Conservation (phyloP, 306 rosid genomes). For the Fragaria ananassa region DNA sequence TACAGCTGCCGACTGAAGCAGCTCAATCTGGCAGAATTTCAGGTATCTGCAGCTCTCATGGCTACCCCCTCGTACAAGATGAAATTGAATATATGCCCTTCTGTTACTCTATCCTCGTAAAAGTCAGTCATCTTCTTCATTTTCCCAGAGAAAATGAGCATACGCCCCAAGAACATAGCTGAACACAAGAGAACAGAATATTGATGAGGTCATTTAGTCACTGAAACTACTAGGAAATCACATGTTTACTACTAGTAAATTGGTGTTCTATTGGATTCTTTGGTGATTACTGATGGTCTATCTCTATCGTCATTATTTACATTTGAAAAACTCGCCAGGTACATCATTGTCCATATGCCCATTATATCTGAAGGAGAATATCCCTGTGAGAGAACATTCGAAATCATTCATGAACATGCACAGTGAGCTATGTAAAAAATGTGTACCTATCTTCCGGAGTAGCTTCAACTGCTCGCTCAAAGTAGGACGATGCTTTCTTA, state of each 20-base stretch:
- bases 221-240: too few relatives aligned
- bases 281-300: not conserved
- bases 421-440: slow-evolving; percentile 14
- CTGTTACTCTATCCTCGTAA: slow-evolving; percentile 26
- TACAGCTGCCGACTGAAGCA: slow-evolving; percentile 13
- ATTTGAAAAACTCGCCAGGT: not conserved
- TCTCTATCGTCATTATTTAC: not conserved
- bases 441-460: slow-evolving; percentile 57
- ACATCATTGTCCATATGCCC: not conserved
- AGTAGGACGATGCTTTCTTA: slow-evolving; percentile 42
- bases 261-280: not conserved
- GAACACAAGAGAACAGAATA: slow-evolving; percentile 25
- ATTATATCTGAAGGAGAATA: not conserved
- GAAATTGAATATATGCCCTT: slow-evolving; percentile 14
- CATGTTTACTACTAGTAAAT: not conserved
- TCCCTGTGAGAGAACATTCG: not conserved
- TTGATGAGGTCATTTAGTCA: not conserved
- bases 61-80: slow-evolving; percentile 24
- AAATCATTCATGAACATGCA: not conserved
- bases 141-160: slow-evolving; percentile 81
- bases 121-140: slow-evolving; percentile 39
- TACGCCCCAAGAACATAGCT: slow-evolving; percentile 80
- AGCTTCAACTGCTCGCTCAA: slow-evolving; percentile 64
- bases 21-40: not conserved
- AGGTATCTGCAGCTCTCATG: slow-evolving; percentile 22